These are phyloP conservation scores for Linnemannia schmuckeri DNA, from an alignment of 192 early-diverging fungal species.

Conservation along the genomic window DNA sequence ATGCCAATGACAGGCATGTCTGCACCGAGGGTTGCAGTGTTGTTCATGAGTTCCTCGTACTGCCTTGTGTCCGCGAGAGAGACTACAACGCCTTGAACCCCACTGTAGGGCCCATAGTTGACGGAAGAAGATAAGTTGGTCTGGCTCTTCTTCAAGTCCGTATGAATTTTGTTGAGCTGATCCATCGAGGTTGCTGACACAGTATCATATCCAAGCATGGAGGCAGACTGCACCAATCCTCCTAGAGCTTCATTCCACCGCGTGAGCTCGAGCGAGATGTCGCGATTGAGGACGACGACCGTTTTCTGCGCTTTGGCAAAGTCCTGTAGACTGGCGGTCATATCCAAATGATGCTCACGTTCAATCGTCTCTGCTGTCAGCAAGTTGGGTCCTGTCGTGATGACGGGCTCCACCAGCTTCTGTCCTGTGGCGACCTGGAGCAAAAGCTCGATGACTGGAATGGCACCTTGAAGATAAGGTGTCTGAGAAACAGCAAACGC, in stretches of 20 bases:
- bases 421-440: conserved; percentile 33
- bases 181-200: conserved; percentile 35
- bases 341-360: conserved; percentile 15
- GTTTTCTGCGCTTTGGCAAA: conserved; percentile 31
- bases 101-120: conserved; percentile 17
- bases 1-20: conserved; percentile 25
- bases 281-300: conserved; percentile 28
- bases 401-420: background rate
- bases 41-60: conserved; percentile 22
- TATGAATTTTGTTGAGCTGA: conserved; percentile 23
- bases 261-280: conserved; percentile 23
- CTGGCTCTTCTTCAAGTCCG: background rate
- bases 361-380: conserved; percentile 26
- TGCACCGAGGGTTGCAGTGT: background rate
- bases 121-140: background rate
- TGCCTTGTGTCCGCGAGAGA: conserved; percentile 35
- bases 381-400: conserved; percentile 36
- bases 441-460: conserved; percentile 39
- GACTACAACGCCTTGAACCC: conserved; percentile 33
- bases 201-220: conserved; percentile 38
- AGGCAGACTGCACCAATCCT: conserved; percentile 32
- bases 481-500: conserved; percentile 31
- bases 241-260: conserved; percentile 51
- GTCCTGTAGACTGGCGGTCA: background rate
- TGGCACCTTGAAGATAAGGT: conserved; percentile 41